Base-by-base conservation (phyloP, 164 flowering plant species). In the Chloranthus sessilifolius region DNA sequence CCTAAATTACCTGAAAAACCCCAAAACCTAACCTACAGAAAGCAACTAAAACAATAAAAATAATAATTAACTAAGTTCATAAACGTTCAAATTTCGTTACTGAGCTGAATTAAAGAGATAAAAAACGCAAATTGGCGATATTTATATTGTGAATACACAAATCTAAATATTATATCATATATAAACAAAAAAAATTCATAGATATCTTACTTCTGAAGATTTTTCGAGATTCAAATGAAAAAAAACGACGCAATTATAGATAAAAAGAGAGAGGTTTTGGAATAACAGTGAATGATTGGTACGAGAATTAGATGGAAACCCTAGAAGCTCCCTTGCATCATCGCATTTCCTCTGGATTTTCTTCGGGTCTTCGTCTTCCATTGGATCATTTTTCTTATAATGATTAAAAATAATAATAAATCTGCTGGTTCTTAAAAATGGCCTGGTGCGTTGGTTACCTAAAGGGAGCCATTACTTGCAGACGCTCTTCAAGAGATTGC, bases 321-420 rank as follows among this genome's bases (percentile, higher is more conserved):
- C 83, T 24, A 78, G 70, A 51, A 75, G 47, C 22, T 63, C 15
- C 46, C 75, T 63, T 46, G 83, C 80, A 49, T 73, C 77, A 17
- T 65, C 72, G 67, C 82, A 77, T 77, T 26, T 43, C 47, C n/a
- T 23, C 28, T n/a, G n/a, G n/a, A n/a, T n/a, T n/a, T n/a, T n/a
- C n/a, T n/a, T n/a, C n/a, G n/a, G n/a, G n/a, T n/a, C n/a, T n/a
- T n/a, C n/a, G n/a, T n/a, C n/a, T n/a, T n/a, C n/a, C n/a, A n/a
- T n/a, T n/a, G n/a, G n/a, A n/a, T n/a, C n/a, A n/a, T n/a, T n/a
- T n/a, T n/a, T n/a, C n/a, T n/a, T n/a, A n/a, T n/a, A n/a, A n/a
- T n/a, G n/a, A n/a, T n/a, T n/a, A n/a, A n/a, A n/a, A n/a, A n/a
- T n/a, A n/a, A n/a, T n/a, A n/a, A n/a, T n/a, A n/a, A n/a, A n/a